A percentile compares a stretch with the other conserved stretches of the same genome.
These are phyloP conservation scores for Tylopilus orsonianus DNA, from an alignment of 1,284 basidiomycete genomes.

Conservation along the genomic window DNA sequence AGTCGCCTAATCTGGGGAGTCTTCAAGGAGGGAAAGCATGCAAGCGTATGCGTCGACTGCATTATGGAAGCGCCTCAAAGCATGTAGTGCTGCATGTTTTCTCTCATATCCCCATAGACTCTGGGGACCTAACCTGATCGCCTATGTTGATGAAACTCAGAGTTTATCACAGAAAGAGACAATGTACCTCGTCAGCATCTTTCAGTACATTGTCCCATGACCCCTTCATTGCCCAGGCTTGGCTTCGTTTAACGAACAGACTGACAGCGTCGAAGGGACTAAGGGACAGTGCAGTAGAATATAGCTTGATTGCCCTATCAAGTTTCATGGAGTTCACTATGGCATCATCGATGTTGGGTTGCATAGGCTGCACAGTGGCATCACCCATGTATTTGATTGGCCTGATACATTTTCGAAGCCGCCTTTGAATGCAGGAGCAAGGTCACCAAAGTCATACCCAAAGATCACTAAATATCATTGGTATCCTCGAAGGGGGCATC, in stretches of 20 bases:
- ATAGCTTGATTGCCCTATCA: not conserved
- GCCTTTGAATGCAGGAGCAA: not conserved
- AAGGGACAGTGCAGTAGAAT: not conserved
- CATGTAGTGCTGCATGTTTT: constrained; percentile 1
- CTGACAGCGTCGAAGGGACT: not conserved
- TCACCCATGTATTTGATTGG: not conserved
- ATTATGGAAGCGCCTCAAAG: constrained; percentile 3
- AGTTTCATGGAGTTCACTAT: too few species aligned
- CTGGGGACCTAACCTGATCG: not conserved
- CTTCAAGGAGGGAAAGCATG: not conserved
- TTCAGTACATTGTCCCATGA: not conserved
- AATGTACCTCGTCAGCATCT: not conserved
- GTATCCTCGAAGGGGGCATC: not conserved
- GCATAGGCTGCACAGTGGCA: not conserved
- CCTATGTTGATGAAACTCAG: not conserved
- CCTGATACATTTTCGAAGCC: not conserved
- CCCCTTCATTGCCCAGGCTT: not conserved
- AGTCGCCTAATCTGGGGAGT: not conserved
- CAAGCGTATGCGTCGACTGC: not conserved
- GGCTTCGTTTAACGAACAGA: constrained; percentile 15
- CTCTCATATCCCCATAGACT: not conserved
- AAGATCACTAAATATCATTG: not conserved
- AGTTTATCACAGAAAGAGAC: not conserved
- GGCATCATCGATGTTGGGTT: too few species aligned
- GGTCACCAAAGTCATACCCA: not conserved